These are phyloP conservation scores for Rhizophagus clarus DNA, from an alignment of 192 early-diverging fungal genomes.

Conservation along the genomic window DNA sequence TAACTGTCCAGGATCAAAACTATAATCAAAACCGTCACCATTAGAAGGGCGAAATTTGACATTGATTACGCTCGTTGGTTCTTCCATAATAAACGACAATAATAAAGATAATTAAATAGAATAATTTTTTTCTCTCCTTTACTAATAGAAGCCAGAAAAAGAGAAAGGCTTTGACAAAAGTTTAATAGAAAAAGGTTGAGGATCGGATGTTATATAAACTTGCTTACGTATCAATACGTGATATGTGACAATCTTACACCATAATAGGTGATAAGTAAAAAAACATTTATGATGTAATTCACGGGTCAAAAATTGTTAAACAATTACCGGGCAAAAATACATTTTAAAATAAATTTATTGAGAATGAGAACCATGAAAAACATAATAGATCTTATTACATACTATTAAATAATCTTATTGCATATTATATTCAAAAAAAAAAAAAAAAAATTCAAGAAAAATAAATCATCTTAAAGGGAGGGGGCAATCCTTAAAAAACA, in stretches of 20 bases:
- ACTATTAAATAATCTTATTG: too few species aligned
- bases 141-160: not conserved
- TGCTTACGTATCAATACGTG: not conserved
- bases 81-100: not conserved
- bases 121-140: not conserved
- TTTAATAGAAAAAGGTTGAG: not conserved
- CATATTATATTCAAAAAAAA: too few species aligned
- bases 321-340: too few species aligned
- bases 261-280: not conserved
- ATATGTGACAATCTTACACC: not conserved
- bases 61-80: not conserved
- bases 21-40: conserved; percentile 49
- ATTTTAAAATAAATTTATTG: too few species aligned
- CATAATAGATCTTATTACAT: too few species aligned
- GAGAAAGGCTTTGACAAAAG: not conserved
- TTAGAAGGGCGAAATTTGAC: conserved; percentile 57
- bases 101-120: not conserved
- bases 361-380: too few species aligned
- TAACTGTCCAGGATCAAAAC: conserved; percentile 50
- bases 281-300: too few species aligned
- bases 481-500: not conserved
- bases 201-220: not conserved
- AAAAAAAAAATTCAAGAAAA: not conserved
- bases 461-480: not conserved
- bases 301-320: too few species aligned